A percentile compares a stretch with the other conserved stretches of the same genome.
Conservation (phyloP, 495 filamentous ascomycete genomes). For the Penicillium riverlandense region DNA sequence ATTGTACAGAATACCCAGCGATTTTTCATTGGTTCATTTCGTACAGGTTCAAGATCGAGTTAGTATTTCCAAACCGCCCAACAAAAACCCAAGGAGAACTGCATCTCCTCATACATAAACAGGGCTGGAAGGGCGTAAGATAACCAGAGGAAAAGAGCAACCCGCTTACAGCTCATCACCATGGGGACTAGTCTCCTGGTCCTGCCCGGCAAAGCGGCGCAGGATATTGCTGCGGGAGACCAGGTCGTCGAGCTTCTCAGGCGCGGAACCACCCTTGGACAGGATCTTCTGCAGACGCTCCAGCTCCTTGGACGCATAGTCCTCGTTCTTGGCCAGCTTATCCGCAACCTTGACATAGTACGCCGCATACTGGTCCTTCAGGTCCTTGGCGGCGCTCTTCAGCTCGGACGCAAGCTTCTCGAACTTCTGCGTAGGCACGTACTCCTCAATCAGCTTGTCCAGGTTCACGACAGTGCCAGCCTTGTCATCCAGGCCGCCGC, state of each 20-base stretch:
- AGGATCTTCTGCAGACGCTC: slow-evolving; percentile 71
- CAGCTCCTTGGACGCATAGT: slow-evolving; percentile 81
- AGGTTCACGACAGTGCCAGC: slow-evolving; percentile 78
- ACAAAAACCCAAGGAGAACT: too few species aligned
- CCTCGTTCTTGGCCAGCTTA: slow-evolving; percentile 70
- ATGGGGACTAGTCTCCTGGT: slow-evolving; percentile 22
- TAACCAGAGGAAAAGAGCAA: slow-evolving; percentile 1
- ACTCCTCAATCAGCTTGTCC: slow-evolving; percentile 64
- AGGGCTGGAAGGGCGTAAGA: slow-evolving; percentile 4
- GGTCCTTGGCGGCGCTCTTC: slow-evolving; percentile 57
- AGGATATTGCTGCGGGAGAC: slow-evolving; percentile 83
- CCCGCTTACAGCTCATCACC: slow-evolving; percentile 66
- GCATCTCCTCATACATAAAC: not conserved
- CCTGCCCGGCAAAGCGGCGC: slow-evolving; percentile 57
- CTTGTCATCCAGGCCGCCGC: slow-evolving; percentile 69
- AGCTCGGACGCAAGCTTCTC: slow-evolving; percentile 55
- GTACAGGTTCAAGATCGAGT: too few species aligned
- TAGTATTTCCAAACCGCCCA: too few species aligned
- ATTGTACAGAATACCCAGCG: too few species aligned
- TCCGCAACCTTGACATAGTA: slow-evolving; percentile 90
- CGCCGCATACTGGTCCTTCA: slow-evolving; percentile 78
- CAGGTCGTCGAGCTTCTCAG: slow-evolving; percentile 84
- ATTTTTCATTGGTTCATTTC: too few species aligned
- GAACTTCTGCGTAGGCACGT: slow-evolving; percentile 46
- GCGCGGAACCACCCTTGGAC: slow-evolving; percentile 76